phyloP scores from a whole-genome alignment of 495 filamentous ascomycete genomes.

The Hamigera avellanea region DNA sequence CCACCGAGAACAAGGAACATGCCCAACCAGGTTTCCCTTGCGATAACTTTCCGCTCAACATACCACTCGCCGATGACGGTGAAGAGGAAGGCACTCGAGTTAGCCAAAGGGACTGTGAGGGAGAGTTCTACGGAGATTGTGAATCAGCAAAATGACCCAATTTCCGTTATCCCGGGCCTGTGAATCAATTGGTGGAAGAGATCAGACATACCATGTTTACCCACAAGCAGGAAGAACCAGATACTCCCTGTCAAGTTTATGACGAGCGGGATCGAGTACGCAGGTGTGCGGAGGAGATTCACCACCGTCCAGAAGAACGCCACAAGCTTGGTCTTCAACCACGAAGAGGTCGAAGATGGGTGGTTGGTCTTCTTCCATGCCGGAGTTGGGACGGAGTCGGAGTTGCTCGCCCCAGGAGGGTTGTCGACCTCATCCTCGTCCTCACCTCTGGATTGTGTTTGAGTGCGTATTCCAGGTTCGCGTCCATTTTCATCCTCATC shows the following conservation, averaged over 20 bases:
- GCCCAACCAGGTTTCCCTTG: constrained; percentile 79
- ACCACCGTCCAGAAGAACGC: constrained; percentile 57
- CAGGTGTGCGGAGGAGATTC: constrained; percentile 68
- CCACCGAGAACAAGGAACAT: constrained; percentile 72
- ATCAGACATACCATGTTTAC: constrained; percentile 62
- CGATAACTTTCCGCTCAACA: constrained; percentile 82
- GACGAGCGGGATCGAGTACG: constrained; percentile 74
- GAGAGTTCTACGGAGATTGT: constrained; percentile 53
- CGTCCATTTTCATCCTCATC: constrained; percentile 10
- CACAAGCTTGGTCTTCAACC: constrained; percentile 42
- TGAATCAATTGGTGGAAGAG: background rate
- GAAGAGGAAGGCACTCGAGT: constrained; percentile 88
- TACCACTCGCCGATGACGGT: constrained; percentile 94
- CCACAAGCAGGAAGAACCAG: constrained; percentile 96
- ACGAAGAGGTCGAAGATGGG: constrained; percentile 14
- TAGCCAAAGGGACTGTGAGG: constrained; percentile 88
- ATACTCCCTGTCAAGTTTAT: constrained; percentile 89
- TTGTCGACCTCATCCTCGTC: background rate
- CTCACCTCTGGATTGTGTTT: background rate
- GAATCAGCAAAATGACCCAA: too few relatives aligned
- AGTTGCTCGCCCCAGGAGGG: constrained; percentile 3
- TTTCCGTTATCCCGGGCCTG: background rate
- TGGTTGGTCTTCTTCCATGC: constrained; percentile 13
- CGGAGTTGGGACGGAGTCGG: constrained; percentile 9
- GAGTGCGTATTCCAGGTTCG: constrained; percentile 1